These are phyloP conservation scores for Curvularia eragrostidis DNA, from an alignment of 2,329 filamentous ascomycete species.

Conservation along the genomic window DNA sequence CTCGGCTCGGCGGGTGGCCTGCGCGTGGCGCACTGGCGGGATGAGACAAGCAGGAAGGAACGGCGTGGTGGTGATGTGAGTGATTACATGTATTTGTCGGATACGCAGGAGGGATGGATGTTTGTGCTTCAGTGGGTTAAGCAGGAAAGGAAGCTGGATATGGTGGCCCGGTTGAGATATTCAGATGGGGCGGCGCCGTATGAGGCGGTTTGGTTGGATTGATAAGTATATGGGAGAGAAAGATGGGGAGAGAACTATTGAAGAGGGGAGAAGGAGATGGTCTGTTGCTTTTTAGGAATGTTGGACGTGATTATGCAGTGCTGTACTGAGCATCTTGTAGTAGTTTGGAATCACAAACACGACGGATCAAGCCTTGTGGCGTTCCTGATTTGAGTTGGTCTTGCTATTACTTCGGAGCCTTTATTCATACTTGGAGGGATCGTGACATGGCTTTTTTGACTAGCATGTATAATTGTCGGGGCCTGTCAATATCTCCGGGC, in stretches of 20 bases:
- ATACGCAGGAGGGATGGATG: conserved; percentile 10
- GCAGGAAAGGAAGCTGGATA: background rate
- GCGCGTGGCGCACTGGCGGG: conserved; percentile 6
- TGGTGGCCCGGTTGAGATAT: conserved; percentile 1
- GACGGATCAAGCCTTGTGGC: too few relatives aligned
- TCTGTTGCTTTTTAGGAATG: background rate
- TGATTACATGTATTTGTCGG: conserved; percentile 10
- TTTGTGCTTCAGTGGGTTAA: conserved; percentile 6
- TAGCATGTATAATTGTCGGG: background rate
- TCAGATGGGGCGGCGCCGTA: conserved; percentile 2
- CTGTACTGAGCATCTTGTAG: background rate
- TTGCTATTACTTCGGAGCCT: background rate
- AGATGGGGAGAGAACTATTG: background rate
- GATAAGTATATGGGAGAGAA: background rate
- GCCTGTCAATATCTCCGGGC: too few relatives aligned
- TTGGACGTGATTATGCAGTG: background rate
- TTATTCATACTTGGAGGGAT: background rate
- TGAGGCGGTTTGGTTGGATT: conserved; percentile 12
- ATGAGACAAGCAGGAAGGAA: background rate
- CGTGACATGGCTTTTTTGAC: background rate
- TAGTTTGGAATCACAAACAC: background rate
- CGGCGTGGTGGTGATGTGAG: background rate
- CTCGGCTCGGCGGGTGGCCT: conserved; percentile 7
- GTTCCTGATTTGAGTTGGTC: background rate
- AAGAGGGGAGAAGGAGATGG: background rate